phyloP scores from a whole-genome alignment of 108 stramenopile species.

The Halocafeteria seosinensis region DNA sequence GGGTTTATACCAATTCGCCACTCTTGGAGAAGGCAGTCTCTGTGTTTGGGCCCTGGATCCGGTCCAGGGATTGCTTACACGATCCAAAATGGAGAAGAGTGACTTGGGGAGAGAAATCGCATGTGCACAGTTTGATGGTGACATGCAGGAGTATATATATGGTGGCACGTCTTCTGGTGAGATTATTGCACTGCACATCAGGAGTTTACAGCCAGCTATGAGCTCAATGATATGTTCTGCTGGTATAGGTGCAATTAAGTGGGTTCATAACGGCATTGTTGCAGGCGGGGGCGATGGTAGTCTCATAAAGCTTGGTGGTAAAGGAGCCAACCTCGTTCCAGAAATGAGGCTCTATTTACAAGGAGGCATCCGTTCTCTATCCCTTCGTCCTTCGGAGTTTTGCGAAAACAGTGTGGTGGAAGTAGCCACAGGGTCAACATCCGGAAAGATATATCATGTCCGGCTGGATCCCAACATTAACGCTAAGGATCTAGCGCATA shows the following conservation, averaged over 20 bases:
- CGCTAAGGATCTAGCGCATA: no score
- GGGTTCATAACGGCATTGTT: no score
- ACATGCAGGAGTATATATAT: no score
- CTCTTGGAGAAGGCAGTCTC: slow-evolving; percentile 27
- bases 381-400: not conserved
- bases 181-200: no score
- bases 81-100: no score
- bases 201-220: no score
- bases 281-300: not conserved
- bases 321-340: not conserved
- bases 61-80: not conserved
- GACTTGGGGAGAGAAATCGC: no score
- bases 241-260: no score
- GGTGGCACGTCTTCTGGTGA: no score
- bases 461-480: not conserved
- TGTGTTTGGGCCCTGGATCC: slow-evolving; percentile 36
- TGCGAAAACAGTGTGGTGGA: not conserved
- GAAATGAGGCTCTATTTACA: not conserved
- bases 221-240: no score
- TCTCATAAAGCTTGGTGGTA: not conserved
- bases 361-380: not conserved
- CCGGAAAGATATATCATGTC: not conserved
- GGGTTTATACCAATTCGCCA: slow-evolving; percentile 27
- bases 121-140: no score
- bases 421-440: not conserved